Conservation (phyloP, 2,329 filamentous ascomycete genomes). For the Hypoxylon sp. region DNA sequence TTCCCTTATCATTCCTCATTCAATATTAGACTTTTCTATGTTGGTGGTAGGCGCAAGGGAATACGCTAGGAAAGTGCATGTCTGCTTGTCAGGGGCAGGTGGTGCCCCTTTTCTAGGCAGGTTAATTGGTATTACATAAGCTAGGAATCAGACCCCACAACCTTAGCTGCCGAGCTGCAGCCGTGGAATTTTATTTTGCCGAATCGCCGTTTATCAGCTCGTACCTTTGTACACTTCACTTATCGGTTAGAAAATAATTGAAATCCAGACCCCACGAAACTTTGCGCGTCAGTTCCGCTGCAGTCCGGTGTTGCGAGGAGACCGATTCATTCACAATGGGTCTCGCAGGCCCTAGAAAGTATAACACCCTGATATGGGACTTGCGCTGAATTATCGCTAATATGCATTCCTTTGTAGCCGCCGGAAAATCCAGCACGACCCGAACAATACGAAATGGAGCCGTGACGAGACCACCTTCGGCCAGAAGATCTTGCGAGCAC, state of each 20-base stretch:
- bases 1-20: constrained; percentile 9
- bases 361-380: constrained; percentile 14
- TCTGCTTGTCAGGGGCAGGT: no score
- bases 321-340: constrained; percentile 43
- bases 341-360: constrained; percentile 48
- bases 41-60: neutral
- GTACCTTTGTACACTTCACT: constrained; percentile 2
- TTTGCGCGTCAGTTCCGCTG: constrained; percentile 7
- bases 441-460: constrained; percentile 95
- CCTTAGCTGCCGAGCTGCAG: no score
- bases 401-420: constrained; percentile 47
- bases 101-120: neutral
- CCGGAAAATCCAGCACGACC: constrained; percentile 86
- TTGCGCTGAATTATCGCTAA: constrained; percentile 15
- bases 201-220: constrained; percentile 20
- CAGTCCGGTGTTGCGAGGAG: constrained; percentile 11
- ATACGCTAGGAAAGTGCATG: neutral
- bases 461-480: constrained; percentile 86
- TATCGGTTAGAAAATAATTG: constrained; percentile 37
- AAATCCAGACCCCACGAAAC: constrained; percentile 25
- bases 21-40: no score
- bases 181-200: neutral
- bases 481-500: constrained; percentile 86
- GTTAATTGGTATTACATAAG: constrained; percentile 1
- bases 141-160: neutral